Conservation (phyloP, 495 filamentous ascomycete genomes). For the Neurospora sp. region DNA sequence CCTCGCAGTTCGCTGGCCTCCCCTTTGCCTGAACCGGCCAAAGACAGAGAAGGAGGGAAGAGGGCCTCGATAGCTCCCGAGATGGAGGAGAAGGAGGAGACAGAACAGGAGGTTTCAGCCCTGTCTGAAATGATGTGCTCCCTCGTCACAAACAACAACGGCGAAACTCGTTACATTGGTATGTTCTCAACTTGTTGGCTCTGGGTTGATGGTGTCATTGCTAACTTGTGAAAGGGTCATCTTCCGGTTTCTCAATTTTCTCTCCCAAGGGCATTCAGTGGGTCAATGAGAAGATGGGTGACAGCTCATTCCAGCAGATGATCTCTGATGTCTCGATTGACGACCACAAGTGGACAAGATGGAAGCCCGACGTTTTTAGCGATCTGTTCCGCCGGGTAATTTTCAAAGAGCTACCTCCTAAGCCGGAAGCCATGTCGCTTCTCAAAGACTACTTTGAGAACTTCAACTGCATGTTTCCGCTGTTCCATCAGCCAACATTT, state of each 20-base stretch:
- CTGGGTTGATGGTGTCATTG: not conserved
- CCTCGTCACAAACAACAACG: constrained; percentile 91
- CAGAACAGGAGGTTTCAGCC: constrained; percentile 84
- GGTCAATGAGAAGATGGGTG: constrained; percentile 97
- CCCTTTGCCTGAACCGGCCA: constrained; percentile 38
- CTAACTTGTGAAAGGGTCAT: constrained; percentile 58
- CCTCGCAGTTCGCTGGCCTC: constrained; percentile 53
- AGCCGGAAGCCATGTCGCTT: constrained; percentile 68
- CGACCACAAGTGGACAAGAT: constrained; percentile 88
- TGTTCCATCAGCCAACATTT: constrained; percentile 96
- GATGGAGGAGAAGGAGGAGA: constrained; percentile 40
- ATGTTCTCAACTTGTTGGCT: constrained; percentile 14
- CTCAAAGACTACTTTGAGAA: constrained; percentile 94
- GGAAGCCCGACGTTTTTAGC: constrained; percentile 91
- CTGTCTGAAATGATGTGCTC: constrained; percentile 99
- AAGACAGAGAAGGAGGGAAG: constrained; percentile 36
- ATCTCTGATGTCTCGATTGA: constrained; percentile 71
- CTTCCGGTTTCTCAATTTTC: constrained; percentile 90
- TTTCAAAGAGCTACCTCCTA: constrained; percentile 70
- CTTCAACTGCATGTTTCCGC: constrained; percentile 96
- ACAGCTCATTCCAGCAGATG: constrained; percentile 91
- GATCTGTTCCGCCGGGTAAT: constrained; percentile 86
- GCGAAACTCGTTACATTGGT: constrained; percentile 96
- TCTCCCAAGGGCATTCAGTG: constrained; percentile 96
- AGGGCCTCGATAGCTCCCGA: constrained; percentile 21